phyloP scores from a whole-genome alignment of 192 early-diverging fungal genomes.

The Phlyctochytrium arcticum region DNA sequence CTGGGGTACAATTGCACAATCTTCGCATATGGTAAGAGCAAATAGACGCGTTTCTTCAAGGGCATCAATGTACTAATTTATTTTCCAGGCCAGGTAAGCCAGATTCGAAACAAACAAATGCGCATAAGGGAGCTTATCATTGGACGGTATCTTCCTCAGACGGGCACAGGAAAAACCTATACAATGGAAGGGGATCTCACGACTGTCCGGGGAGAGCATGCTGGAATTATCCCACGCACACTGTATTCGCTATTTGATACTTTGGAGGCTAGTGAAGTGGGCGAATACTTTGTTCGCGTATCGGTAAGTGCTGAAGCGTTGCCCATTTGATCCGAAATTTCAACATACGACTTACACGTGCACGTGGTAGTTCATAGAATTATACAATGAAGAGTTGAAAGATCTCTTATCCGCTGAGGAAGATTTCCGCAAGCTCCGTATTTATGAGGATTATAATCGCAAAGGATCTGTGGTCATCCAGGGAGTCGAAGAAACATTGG shows the following conservation, averaged over 20 bases:
- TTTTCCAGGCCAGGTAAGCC: slow-evolving; percentile 10
- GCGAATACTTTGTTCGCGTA: slow-evolving; percentile 77
- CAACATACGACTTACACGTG: not conserved
- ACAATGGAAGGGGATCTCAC: slow-evolving; percentile 93
- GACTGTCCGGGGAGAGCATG: slow-evolving; percentile 43
- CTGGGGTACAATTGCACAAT: slow-evolving; percentile 86
- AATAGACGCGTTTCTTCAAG: not conserved
- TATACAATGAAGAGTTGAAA: slow-evolving; percentile 95
- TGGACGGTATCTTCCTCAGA: no score
- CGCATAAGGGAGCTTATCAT: no score
- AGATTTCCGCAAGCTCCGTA: slow-evolving; percentile 51
- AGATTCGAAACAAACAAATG: no score
- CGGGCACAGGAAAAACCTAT: slow-evolving; percentile 91
- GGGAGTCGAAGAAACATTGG: slow-evolving; percentile 74
- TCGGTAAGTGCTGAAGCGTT: slow-evolving; percentile 44
- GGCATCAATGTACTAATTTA: not conserved
- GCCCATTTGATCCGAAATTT: not conserved
- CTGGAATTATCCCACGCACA: slow-evolving; percentile 90
- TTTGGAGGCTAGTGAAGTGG: slow-evolving; percentile 57
- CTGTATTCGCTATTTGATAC: slow-evolving; percentile 74
- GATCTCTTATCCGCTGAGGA: slow-evolving; percentile 74
- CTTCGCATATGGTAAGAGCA: slow-evolving; percentile 48
- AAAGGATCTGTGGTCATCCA: slow-evolving; percentile 74
- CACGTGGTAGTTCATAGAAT: slow-evolving; percentile 62
- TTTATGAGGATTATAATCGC: slow-evolving; percentile 67